Evolutionary conservation across 208 protist genomes (phyloP).

Genomic region (Trypanosoma scelopori): DNA sequence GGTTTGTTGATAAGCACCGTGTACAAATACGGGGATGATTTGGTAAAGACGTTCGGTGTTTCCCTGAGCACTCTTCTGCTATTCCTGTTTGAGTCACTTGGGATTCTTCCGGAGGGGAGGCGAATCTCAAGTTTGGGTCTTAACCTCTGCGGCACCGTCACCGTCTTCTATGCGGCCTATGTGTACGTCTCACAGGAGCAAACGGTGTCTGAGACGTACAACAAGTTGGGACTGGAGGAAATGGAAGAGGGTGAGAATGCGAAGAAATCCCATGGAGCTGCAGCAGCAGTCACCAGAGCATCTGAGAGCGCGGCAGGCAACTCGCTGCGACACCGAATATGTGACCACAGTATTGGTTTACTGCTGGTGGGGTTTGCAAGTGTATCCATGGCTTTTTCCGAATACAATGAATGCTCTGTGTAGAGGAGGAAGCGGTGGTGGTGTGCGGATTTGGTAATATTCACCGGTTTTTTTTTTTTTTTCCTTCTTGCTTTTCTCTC

Average conservation of each 20-base stretch:
- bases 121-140: background rate
- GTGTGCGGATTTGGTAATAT: no score
- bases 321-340: background rate
- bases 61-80: constrained; percentile 15
- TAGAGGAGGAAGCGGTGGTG: background rate
- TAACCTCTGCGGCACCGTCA: background rate
- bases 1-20: constrained; percentile 20
- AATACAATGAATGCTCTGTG: background rate
- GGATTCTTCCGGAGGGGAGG: constrained; percentile 5
- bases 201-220: background rate
- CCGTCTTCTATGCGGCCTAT: constrained; percentile 23
- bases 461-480: background rate
- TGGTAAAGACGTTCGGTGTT: constrained; percentile 26
- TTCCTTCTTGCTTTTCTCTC: background rate
- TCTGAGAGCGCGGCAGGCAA: background rate
- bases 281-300: background rate
- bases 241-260: background rate
- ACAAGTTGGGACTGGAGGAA: background rate
- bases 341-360: background rate
- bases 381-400: background rate
- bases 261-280: no score
- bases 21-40: constrained; percentile 27
- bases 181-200: constrained; percentile 14
- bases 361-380: background rate
- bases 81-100: constrained; percentile 14